phyloP scores from a whole-genome alignment of 75 land plant species.

The Cupressus sempervirens region DNA sequence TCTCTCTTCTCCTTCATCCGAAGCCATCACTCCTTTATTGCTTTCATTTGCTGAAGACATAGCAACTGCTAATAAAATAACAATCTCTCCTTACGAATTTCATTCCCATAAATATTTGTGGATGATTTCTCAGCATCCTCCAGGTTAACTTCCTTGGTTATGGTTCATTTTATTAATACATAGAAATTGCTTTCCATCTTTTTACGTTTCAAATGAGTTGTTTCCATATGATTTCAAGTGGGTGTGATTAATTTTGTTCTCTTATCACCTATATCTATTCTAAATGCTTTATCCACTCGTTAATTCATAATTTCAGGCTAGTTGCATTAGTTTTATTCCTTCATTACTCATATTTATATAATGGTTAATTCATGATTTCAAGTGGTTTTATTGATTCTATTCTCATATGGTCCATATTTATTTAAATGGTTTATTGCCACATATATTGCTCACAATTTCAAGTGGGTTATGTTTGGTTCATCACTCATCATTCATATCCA shows the following conservation, averaged over 20 bases:
- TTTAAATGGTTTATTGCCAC: not conserved
- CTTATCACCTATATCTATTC: not conserved
- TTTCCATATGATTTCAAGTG: not conserved
- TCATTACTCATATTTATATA: not conserved
- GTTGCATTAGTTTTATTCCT: not conserved
- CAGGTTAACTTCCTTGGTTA: conserved; percentile 26
- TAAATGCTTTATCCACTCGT: not conserved
- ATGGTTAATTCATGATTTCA: not conserved
- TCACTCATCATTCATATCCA: too few species aligned
- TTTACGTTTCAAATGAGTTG: not conserved
- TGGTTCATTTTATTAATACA: not conserved
- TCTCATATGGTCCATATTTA: not conserved
- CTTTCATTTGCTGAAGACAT: too few species aligned
- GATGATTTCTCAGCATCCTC: conserved; percentile 76
- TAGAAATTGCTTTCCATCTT: not conserved
- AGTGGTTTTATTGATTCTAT: not conserved
- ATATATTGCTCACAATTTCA: not conserved
- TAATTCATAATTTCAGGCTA: not conserved
- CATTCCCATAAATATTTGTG: too few species aligned
- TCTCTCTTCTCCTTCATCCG: too few species aligned
- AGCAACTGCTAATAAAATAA: too few species aligned
- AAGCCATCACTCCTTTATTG: too few species aligned
- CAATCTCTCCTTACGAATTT: too few species aligned
- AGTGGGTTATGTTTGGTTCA: not conserved
- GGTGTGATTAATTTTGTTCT: not conserved